Percentiles rank a stretch among this genome's conserved stretches.
These are phyloP conservation scores for Hippophae rhamnoides DNA, from an alignment of 306 rosid genomes.

Conservation along the genomic window DNA sequence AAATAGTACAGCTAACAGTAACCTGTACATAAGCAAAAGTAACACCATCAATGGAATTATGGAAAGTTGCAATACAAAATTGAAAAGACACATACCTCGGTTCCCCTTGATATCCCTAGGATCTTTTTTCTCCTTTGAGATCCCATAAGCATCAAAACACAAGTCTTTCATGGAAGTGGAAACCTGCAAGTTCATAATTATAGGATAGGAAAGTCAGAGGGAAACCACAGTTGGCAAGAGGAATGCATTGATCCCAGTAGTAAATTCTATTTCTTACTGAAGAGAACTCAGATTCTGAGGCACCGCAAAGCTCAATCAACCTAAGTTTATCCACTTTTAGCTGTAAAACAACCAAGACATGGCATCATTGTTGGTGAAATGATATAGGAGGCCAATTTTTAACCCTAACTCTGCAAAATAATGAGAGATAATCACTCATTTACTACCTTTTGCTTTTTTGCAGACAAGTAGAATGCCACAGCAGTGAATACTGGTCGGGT, in stretches of 20 bases:
- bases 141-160: slow-evolving; percentile 68
- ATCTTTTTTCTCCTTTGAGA: slow-evolving; percentile 71
- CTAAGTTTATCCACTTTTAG: slow-evolving; percentile 73
- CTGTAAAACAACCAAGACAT: slow-evolving; percentile 31
- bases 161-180: slow-evolving; percentile 74
- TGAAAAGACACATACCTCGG: slow-evolving; percentile 38
- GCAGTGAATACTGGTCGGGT: slow-evolving; percentile 74
- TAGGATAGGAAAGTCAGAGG: background rate
- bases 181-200: slow-evolving; percentile 38
- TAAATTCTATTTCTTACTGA: slow-evolving; percentile 35
- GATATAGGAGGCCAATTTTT: background rate
- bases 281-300: slow-evolving; percentile 79
- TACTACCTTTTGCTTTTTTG: slow-evolving; percentile 75
- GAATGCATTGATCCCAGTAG: background rate
- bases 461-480: slow-evolving; percentile 75
- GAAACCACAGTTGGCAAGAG: background rate
- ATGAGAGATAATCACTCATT: background rate
- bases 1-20: background rate
- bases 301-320: slow-evolving; percentile 78
- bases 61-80: background rate
- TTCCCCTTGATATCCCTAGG: slow-evolving; percentile 62
- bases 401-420: background rate
- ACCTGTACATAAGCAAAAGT: background rate
- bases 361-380: background rate
- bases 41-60: background rate